Base-by-base conservation (phyloP, 1,284 basidiomycete genomes). In the Apiotrichum mycotoxinovorans region DNA sequence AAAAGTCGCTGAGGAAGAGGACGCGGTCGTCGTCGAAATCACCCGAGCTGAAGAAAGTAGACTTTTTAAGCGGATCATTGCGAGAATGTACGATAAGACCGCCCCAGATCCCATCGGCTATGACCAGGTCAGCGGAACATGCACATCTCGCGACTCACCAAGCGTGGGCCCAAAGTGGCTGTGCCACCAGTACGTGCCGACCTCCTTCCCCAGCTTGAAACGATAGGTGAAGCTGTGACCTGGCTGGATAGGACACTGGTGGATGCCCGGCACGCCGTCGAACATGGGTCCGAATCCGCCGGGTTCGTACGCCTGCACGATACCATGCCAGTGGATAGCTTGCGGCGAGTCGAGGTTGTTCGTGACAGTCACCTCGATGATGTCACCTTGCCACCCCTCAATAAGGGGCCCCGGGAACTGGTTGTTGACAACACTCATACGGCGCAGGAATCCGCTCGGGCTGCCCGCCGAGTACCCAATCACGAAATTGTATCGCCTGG, bases 211-310 rank as follows among this genome's bases (percentile, higher is more conserved):
- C n/a, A 68, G 48, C 8, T 56, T 64, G 57, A 68, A 70, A 3
- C 60, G 35, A 75, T 84, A 84, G 20, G 79, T 74, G 73, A 83
- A 84, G 4, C 74, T 76, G 22, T 74, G 63, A 0, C 76, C 75
- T 0, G 80, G 69, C 3, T 78, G 75, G 57, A 85, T 83, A 1
- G 83, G 83, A 61, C 84, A 85, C 67, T 57, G 56, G 25, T 67
- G 63, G 27, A 72, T 48, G 22, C 70, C 70, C 4, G 70, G 67
- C 15, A 69, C 64, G 23, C 70, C 70, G 52, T 72, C 70, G 65
- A 67, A 68, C 30, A 30, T 30, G 7, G 7, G 7, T 12, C 30
- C 30, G 35, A 45, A 51, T 9, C 56, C 51, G 27, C 12, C 12
- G 30, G 7, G 7, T 12, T 66, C 58, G 20, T 64, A 62, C 51